Percentiles rank a stretch among this genome's conserved stretches.
Evolutionary conservation across 352 stramenopile species (phyloP).

Genomic region (Phytophthora pistaciae): DNA sequence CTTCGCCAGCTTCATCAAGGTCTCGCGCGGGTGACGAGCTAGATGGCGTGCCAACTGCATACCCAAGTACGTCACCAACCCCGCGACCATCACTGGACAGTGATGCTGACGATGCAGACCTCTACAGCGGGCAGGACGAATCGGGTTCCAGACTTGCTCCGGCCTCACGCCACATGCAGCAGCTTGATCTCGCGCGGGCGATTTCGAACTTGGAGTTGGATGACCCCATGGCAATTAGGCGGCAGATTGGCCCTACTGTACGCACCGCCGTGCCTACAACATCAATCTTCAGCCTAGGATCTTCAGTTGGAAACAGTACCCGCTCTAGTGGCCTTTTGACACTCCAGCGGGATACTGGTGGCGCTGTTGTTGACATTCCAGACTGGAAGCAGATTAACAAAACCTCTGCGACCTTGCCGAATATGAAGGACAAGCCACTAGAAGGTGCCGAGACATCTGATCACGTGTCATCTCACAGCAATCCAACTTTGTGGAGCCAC

Average conservation of each 20-base stretch:
- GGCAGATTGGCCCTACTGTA: constrained; percentile 55
- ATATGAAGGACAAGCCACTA: constrained; percentile 54
- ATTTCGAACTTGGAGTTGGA: constrained; percentile 86
- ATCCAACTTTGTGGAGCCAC: constrained; percentile 73
- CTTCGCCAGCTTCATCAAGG: constrained; percentile 30
- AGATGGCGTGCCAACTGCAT: constrained; percentile 27
- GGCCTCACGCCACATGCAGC: constrained; percentile 80
- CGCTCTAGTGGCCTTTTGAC: constrained; percentile 56
- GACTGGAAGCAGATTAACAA: constrained; percentile 71
- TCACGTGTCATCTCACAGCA: constrained; percentile 57
- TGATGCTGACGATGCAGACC: constrained; percentile 34
- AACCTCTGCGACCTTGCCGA: constrained; percentile 64
- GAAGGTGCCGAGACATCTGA: constrained; percentile 35
- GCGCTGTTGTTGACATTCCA: constrained; percentile 56
- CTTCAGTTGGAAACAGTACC: constrained; percentile 54
- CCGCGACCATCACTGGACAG: constrained; percentile 43
- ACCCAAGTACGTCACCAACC: constrained; percentile 42
- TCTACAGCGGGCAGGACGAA: constrained; percentile 15
- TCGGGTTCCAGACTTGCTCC: constrained; percentile 47
- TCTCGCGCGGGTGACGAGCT: constrained; percentile 22
- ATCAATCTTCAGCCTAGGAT: constrained; percentile 79
- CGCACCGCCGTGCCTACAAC: constrained; percentile 59
- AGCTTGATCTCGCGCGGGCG: constrained; percentile 75
- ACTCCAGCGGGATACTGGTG: constrained; percentile 58
- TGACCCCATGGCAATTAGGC: constrained; percentile 76